A percentile compares a stretch with the other conserved stretches of the same genome.
phyloP scores from a whole-genome alignment of 257 asterid genomes.

The Henckelia pumila region DNA sequence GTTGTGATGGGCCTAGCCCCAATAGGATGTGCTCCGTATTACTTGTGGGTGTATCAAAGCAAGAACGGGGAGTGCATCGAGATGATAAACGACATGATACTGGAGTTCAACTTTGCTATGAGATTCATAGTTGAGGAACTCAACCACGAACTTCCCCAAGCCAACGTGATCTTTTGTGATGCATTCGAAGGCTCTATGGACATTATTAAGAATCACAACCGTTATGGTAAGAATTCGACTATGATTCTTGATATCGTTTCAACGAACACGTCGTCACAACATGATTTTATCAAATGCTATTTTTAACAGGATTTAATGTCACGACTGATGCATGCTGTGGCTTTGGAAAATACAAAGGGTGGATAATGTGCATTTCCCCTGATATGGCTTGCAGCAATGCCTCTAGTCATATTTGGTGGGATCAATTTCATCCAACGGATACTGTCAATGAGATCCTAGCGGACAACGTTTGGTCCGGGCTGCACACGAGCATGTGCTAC shows the following conservation, averaged over 20 bases:
- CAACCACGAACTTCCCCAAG: constrained; percentile 51
- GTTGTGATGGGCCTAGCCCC: constrained; percentile 95
- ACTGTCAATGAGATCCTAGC: constrained; percentile 78
- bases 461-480: constrained; percentile 74
- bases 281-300: constrained; percentile 5
- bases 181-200: constrained; percentile 88
- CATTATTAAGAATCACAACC: constrained; percentile 61
- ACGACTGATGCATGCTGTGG: constrained; percentile 93
- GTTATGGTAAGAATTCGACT: constrained; percentile 64
- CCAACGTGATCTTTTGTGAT: constrained; percentile 75
- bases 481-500: constrained; percentile 69
- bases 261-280: not conserved
- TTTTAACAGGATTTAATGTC: constrained; percentile 56
- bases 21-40: constrained; percentile 84
- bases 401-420: constrained; percentile 85
- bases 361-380: constrained; percentile 69
- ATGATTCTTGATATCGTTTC: constrained; percentile 8
- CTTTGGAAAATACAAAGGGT: constrained; percentile 65
- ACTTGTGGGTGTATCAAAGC: constrained; percentile 60
- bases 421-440: constrained; percentile 89
- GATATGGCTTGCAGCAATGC: constrained; percentile 86
- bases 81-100: constrained; percentile 67
- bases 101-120: constrained; percentile 74
- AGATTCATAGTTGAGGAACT: constrained; percentile 75
- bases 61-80: constrained; percentile 57